A percentile compares a stretch with the other conserved stretches of the same genome.
These are phyloP conservation scores for Beta vulgaris DNA, from an alignment of 148 eudicot species.

Conservation along the genomic window DNA sequence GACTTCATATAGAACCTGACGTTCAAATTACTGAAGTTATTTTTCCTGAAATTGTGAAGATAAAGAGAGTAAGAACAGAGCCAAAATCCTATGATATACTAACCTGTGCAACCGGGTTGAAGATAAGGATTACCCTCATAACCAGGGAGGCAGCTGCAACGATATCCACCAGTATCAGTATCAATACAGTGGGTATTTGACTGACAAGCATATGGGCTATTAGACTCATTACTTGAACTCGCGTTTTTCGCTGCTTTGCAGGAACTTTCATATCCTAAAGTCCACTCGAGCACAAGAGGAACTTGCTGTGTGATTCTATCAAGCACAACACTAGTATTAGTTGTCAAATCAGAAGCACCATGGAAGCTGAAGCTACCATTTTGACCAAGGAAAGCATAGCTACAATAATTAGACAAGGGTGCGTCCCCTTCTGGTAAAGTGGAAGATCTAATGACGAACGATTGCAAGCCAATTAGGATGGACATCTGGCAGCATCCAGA, in stretches of 20 bases:
- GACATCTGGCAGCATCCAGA: constrained; percentile 28
- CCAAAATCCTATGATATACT: background rate
- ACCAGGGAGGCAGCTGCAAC: constrained; percentile 36
- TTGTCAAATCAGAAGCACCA: constrained; percentile 15
- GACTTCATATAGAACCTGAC: too few species aligned
- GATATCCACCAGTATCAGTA: constrained; percentile 32
- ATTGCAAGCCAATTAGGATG: constrained; percentile 25
- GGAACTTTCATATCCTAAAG: background rate
- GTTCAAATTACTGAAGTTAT: too few species aligned
- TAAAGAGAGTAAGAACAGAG: too few species aligned
- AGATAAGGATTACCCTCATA: constrained; percentile 51
- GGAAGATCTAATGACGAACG: background rate
- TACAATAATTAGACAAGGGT: constrained; percentile 6
- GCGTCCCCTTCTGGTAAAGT: too few species aligned
- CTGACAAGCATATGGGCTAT: constrained; percentile 30
- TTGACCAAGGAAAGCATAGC: constrained; percentile 19
- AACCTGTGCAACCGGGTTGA: constrained; percentile 38
- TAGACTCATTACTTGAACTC: constrained; percentile 7
- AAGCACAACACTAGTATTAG: background rate
- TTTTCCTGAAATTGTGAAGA: too few species aligned
- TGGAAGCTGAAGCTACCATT: constrained; percentile 11
- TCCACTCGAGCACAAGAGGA: constrained; percentile 30
- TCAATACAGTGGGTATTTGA: constrained; percentile 37
- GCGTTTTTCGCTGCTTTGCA: constrained; percentile 23
- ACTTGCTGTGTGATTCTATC: background rate